Conservation (phyloP, 805 yeast species). For the Candida nemodendra region DNA sequence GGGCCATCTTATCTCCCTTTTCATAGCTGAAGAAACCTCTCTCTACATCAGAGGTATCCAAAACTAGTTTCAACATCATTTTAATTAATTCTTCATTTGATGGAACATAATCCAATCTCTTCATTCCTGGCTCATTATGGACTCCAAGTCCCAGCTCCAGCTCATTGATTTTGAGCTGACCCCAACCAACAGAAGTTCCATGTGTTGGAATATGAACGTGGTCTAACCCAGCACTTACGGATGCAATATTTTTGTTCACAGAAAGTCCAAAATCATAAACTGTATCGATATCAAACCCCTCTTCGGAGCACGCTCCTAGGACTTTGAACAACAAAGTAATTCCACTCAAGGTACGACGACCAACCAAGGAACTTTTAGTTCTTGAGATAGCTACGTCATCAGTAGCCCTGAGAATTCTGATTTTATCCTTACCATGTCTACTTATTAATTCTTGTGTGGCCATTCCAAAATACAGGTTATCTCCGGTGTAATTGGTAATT, state of each 20-base stretch:
- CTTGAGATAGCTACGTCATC: conserved; percentile 39
- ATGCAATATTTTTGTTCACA: conserved; percentile 31
- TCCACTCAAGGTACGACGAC: conserved; percentile 39
- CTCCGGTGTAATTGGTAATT: conserved; percentile 40
- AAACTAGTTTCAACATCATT: conserved; percentile 28
- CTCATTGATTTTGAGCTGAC: conserved; percentile 31
- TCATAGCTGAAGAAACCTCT: conserved; percentile 34
- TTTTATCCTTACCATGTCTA: conserved; percentile 31
- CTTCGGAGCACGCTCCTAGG: conserved; percentile 34
- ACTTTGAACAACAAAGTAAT: conserved; percentile 32
- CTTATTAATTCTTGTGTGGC: conserved; percentile 37
- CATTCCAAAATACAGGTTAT: conserved; percentile 40
- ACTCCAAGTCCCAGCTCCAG: conserved; percentile 39
- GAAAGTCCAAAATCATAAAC: conserved; percentile 30
- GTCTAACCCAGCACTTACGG: conserved; percentile 38
- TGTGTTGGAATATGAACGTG: conserved; percentile 40
- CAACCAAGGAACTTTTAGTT: conserved; percentile 33
- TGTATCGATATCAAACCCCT: conserved; percentile 26
- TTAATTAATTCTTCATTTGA: conserved; percentile 33
- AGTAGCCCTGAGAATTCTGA: conserved; percentile 30
- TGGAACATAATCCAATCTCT: conserved; percentile 33
- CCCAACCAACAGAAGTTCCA: conserved; percentile 21
- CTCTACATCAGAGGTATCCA: conserved; percentile 28
- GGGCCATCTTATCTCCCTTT: conserved; percentile 30
- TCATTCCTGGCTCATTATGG: conserved; percentile 40